Percentiles rank a stretch among this genome's conserved stretches.
Conservation (phyloP, 495 filamentous ascomycete genomes). For the Margaritispora aquatica region DNA sequence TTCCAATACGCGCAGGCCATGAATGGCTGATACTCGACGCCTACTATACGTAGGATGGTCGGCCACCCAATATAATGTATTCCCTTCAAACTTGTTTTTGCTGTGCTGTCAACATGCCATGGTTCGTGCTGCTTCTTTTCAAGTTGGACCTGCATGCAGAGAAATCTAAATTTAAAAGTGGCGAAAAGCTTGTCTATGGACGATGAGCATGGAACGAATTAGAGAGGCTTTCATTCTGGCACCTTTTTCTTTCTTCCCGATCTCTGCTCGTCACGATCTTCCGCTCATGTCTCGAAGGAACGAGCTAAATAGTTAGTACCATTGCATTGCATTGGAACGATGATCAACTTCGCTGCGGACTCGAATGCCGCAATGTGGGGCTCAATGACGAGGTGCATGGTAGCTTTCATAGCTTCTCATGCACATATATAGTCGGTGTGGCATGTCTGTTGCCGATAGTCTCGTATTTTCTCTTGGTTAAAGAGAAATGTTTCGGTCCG, state of each 20-base stretch:
- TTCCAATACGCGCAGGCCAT: background rate
- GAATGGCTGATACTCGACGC: background rate
- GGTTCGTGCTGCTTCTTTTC: background rate
- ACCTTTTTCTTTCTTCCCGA: background rate
- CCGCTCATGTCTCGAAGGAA: too few relatives aligned
- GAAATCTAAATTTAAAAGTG: background rate
- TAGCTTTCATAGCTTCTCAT: background rate
- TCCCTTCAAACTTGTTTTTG: background rate
- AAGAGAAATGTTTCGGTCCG: background rate
- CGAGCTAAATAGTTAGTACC: background rate
- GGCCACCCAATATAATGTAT: background rate
- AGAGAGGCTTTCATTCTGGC: background rate
- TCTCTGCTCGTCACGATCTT: background rate
- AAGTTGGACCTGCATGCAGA: background rate
- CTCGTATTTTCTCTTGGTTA: background rate
- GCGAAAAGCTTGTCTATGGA: background rate
- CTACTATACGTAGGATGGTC: background rate
- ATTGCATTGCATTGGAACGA: background rate
- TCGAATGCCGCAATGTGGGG: background rate
- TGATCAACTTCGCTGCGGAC: background rate
- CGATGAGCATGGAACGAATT: background rate
- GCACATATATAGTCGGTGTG: background rate
- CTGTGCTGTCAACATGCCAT: background rate
- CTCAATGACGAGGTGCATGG: background rate
- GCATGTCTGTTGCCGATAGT: background rate